These are phyloP conservation scores for Ophiorrhiza pumila DNA, from an alignment of 257 asterid genomes.

Conservation along the genomic window DNA sequence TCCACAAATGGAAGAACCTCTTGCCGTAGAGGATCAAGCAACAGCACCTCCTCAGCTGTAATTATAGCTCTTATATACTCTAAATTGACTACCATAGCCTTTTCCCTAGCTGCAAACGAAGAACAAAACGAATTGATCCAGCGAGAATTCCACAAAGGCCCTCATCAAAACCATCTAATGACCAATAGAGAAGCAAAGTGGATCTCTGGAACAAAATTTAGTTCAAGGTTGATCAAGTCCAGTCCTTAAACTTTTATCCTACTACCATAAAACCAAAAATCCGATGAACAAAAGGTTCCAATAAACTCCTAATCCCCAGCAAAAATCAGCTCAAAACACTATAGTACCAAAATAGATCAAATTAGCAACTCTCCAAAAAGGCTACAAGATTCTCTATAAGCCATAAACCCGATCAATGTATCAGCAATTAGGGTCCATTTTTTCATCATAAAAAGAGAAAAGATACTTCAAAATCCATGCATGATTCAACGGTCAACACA, in stretches of 20 bases:
- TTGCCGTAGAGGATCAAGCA: slow-evolving; percentile 90
- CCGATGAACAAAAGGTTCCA: too few species aligned
- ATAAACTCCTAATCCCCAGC: too few species aligned
- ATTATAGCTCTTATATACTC: slow-evolving; percentile 90
- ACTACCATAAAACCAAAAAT: background rate
- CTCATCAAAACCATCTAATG: background rate
- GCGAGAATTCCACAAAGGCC: background rate
- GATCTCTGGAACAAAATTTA: background rate
- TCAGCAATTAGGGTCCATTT: background rate
- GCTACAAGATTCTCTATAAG: background rate
- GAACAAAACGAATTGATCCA: background rate
- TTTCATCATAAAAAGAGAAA: background rate
- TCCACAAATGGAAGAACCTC: slow-evolving; percentile 98
- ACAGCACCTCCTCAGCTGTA: slow-evolving; percentile 90
- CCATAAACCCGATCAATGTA: background rate
- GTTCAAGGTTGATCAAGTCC: background rate
- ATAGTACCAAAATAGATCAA: background rate
- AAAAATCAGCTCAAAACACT: background rate
- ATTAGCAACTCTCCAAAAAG: background rate
- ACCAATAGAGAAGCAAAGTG: background rate
- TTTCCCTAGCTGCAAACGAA: slow-evolving; percentile 79
- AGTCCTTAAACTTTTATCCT: background rate
- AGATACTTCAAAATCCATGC: background rate
- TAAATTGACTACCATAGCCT: slow-evolving; percentile 95
- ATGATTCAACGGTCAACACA: background rate